These are phyloP conservation scores for Ogataea polymorpha DNA, from an alignment of 805 yeast genomes.

Conservation along the genomic window DNA sequence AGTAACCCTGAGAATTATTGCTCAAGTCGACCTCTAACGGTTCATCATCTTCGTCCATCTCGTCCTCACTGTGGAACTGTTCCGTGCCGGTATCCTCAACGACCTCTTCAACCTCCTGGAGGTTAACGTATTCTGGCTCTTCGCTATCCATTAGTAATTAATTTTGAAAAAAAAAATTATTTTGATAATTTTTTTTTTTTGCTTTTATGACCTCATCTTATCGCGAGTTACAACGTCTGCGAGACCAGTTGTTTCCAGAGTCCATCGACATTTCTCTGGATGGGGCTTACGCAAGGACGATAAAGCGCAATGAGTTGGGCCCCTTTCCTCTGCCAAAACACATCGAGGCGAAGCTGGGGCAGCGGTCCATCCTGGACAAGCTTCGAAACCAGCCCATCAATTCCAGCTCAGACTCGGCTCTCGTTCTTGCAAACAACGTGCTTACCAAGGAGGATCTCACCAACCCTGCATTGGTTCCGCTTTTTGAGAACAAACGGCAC, in stretches of 20 bases:
- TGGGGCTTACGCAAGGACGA: constrained; percentile 1
- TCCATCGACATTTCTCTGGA: constrained; percentile 1
- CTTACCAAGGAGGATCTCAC: constrained; percentile 16
- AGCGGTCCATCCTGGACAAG: constrained; percentile 7
- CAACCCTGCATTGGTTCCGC: constrained; percentile 25
- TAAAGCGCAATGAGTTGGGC: constrained; percentile 1
- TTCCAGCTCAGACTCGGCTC: constrained; percentile 1
- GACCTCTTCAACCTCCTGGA: constrained; percentile 33
- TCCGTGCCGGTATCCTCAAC: constrained; percentile 31
- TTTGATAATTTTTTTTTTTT: neutral
- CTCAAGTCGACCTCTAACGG: constrained; percentile 78
- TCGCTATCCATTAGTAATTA: constrained; percentile 13
- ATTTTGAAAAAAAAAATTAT: neutral
- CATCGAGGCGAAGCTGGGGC: constrained; percentile 2
- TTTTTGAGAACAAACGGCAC: constrained; percentile 7
- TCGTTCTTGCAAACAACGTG: constrained; percentile 11
- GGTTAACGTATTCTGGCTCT: constrained; percentile 28
- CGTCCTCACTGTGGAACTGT: constrained; percentile 37
- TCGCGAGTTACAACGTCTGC: constrained; percentile 2
- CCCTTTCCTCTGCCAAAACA: constrained; percentile 2
- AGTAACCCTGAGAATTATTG: constrained; percentile 85
- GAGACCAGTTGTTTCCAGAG: neutral
- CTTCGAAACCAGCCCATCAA: constrained; percentile 3
- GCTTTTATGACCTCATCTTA: constrained; percentile 4
- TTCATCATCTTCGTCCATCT: constrained; percentile 42